phyloP scores from a whole-genome alignment of 1,139 yeast genomes.

The Zygosaccharomyces pseudobailii region DNA sequence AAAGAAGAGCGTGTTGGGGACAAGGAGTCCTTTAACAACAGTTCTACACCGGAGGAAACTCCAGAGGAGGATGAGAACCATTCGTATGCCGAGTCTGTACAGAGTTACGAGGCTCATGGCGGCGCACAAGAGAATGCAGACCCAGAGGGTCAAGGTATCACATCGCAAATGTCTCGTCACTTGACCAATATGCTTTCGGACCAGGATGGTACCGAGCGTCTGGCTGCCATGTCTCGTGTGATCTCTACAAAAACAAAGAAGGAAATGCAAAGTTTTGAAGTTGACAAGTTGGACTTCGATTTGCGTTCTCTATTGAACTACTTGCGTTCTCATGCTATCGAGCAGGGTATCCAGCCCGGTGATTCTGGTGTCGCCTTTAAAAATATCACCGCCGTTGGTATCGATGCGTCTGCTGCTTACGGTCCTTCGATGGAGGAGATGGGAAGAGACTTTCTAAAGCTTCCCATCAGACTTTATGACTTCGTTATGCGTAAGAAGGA shows the following conservation, averaged over 20 bases:
- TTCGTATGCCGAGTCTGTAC: conserved; percentile 24
- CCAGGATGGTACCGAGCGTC: conserved; percentile 35
- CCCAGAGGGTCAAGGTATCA: conserved; percentile 24
- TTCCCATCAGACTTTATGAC: conserved; percentile 30
- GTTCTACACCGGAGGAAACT: neutral
- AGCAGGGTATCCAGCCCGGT: conserved; percentile 45
- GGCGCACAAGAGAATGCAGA: conserved; percentile 8
- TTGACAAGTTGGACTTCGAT: conserved; percentile 40
- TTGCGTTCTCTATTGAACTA: conserved; percentile 39
- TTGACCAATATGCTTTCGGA: conserved; percentile 30
- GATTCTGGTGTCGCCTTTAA: conserved; percentile 47
- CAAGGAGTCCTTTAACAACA: conserved; percentile 11
- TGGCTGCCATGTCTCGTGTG: conserved; percentile 41
- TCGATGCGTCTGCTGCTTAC: conserved; percentile 49
- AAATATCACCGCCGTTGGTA: conserved; percentile 44
- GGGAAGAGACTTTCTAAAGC: conserved; percentile 32
- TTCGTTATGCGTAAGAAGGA: conserved; percentile 29
- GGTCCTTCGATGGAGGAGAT: conserved; percentile 47
- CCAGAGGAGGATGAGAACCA: conserved; percentile 7
- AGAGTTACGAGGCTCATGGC: conserved; percentile 12
- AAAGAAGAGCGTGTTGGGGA: conserved; percentile 12
- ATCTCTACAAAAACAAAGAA: conserved; percentile 39
- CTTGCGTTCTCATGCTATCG: conserved; percentile 34
- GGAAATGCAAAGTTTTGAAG: conserved; percentile 36
- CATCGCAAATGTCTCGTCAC: conserved; percentile 31